Percentiles rank a stretch among this genome's conserved stretches.
phyloP scores from a whole-genome alignment of 352 stramenopile genomes.

The Phytopythium litorale region DNA sequence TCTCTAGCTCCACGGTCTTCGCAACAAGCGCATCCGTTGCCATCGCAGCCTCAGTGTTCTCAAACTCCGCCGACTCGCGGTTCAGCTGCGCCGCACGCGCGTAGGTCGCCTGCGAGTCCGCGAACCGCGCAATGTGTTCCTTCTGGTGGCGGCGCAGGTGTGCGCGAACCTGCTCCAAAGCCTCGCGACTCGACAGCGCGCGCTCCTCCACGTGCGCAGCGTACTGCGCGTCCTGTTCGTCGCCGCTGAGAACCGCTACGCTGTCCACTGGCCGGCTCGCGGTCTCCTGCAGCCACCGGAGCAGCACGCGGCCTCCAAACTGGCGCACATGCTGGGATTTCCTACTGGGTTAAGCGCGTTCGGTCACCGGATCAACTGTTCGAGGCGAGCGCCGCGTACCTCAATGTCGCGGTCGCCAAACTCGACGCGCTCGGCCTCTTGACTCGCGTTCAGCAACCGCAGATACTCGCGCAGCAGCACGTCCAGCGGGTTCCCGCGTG shows the following conservation, averaged over 20 bases:
- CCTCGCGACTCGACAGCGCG: conserved; percentile 26
- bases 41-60: neutral
- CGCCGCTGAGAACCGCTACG: neutral
- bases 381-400: conserved; percentile 8
- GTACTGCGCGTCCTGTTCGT: conserved; percentile 32
- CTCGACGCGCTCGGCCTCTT: conserved; percentile 24
- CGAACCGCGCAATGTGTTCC: conserved; percentile 35
- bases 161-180: conserved; percentile 34
- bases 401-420: conserved; percentile 38
- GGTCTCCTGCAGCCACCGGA: conserved; percentile 15
- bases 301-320: conserved; percentile 19
- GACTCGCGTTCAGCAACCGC: conserved; percentile 24
- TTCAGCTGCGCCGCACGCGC: conserved; percentile 1
- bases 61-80: neutral
- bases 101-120: conserved; percentile 30
- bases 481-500: conserved; percentile 21
- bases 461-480: conserved; percentile 32
- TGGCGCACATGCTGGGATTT: conserved; percentile 28
- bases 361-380: neutral
- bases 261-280: conserved; percentile 6
- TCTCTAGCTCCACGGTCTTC: conserved; percentile 26
- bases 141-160: conserved; percentile 32
- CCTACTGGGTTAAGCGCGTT: neutral
- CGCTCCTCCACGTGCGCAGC: conserved; percentile 31
- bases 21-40: neutral